Evolutionary conservation across 2,329 filamentous ascomycete species (phyloP), one percentile per base, ranked within the genome.

Genomic region (Tricladium varicosporioides): DNA sequence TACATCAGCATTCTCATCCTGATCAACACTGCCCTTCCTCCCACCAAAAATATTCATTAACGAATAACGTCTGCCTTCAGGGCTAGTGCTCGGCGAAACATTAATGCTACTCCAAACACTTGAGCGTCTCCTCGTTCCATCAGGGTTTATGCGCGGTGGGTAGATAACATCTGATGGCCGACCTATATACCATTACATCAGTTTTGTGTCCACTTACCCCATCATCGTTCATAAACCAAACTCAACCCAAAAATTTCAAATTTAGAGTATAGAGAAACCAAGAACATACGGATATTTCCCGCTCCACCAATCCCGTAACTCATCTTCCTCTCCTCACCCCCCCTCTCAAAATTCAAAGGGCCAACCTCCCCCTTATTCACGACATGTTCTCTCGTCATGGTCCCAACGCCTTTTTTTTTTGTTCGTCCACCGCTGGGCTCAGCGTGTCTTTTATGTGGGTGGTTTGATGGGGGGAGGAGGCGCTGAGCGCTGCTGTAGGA

Each of bases 231-330:
- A 7, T 36, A 11, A 40, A 4, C 36, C 36, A 40, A 51, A 16
- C 1, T 7, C 13, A 49, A 14, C 2, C 14, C 18, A 5, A n/a
- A 48, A 31, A 31, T 27, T n/a, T n/a, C n/a, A n/a, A n/a, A n/a
- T n/a, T n/a, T n/a, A 31, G 15, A 14, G 14, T 14, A 5, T 55
- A 43, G 19, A 19, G 51, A 42, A 22, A 31, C 18, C n/a, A n/a
- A n/a, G n/a, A n/a, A 60, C 63, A 18, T 54, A 70, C 67, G 63
- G 44, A 69, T 69, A 60, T 70, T 70, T 3, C 68, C 68, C 3
- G 68, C 68, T 0, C 68, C 68, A 32, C 67, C 68, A 59, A 69
- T 69, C 3, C 68, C 68, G 63, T 62, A 67, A 55, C 67, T 69
- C 55, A 57, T 65, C 46, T 59, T 63, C 48, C 49, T 54, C 50